phyloP scores from a whole-genome alignment of 768 basidiomycete species.

The Boletus coccyginus region DNA sequence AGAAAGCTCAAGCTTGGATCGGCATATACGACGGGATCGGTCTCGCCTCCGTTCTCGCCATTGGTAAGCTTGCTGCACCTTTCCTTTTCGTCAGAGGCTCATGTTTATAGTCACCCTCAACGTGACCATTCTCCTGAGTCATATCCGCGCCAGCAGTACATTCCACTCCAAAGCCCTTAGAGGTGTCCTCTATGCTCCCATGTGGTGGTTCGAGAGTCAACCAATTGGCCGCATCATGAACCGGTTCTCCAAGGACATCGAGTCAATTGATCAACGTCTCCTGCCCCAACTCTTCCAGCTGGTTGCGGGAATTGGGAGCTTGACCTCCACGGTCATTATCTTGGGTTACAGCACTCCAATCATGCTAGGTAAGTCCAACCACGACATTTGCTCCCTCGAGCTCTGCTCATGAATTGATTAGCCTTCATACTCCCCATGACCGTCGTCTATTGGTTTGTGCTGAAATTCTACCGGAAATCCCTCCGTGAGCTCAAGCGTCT shows the following conservation, averaged over 20 bases:
- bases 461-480: slow-evolving; percentile 45
- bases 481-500: slow-evolving; percentile 46
- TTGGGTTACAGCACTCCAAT: slow-evolving; percentile 26
- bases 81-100: not conserved
- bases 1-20: slow-evolving; percentile 26
- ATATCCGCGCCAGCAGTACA: slow-evolving; percentile 25
- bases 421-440: slow-evolving; percentile 23
- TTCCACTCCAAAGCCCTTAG: slow-evolving; percentile 24
- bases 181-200: slow-evolving; percentile 25
- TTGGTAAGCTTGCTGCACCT: slow-evolving; percentile 12
- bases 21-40: slow-evolving; percentile 31
- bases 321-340: slow-evolving; percentile 24
- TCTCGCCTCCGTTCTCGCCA: slow-evolving; percentile 11
- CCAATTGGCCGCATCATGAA: slow-evolving; percentile 47
- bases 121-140: slow-evolving; percentile 24
- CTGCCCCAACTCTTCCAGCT: slow-evolving; percentile 31
- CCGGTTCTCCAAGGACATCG: slow-evolving; percentile 43
- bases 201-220: slow-evolving; percentile 32
- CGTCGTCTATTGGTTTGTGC: slow-evolving; percentile 40
- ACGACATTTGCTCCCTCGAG: slow-evolving; percentile 6
- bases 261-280: slow-evolving; percentile 38
- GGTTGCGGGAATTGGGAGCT: slow-evolving; percentile 22
- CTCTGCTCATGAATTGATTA: slow-evolving; percentile 19
- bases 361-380: slow-evolving; percentile 36
- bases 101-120: slow-evolving; percentile 25